Conservation (phyloP, 495 filamentous ascomycete genomes). For the Penicillium samsonianum region DNA sequence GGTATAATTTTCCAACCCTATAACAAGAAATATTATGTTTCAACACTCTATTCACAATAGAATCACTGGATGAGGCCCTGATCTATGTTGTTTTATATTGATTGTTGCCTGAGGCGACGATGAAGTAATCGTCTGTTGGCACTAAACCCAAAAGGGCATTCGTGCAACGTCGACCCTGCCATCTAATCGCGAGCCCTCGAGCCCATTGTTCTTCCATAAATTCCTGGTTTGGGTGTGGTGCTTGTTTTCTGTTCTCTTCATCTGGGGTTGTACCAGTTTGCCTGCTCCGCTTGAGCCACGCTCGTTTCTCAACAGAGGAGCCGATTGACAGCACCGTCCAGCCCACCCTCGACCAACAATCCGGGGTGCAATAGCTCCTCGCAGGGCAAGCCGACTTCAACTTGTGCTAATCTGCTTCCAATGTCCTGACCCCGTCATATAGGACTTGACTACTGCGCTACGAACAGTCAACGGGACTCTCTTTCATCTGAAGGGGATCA, state of each 20-base stretch:
- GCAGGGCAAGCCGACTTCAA: constrained; percentile 3
- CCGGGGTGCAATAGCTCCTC: constrained; percentile 8
- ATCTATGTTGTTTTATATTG: neutral
- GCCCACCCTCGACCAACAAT: constrained; percentile 7
- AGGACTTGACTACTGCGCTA: constrained; percentile 8
- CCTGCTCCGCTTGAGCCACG: constrained; percentile 13
- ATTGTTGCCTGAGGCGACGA: constrained; percentile 7
- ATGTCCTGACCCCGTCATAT: constrained; percentile 15
- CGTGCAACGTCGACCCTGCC: constrained; percentile 21
- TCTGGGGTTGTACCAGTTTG: constrained; percentile 10
- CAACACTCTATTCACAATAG: no score
- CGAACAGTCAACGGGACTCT: neutral
- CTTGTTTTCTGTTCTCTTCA: constrained; percentile 12
- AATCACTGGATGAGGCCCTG: no score
- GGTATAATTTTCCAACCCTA: no score
- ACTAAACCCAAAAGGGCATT: constrained; percentile 11
- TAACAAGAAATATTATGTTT: no score
- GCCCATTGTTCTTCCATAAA: constrained; percentile 10
- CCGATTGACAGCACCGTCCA: constrained; percentile 3
- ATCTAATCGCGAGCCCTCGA: constrained; percentile 12
- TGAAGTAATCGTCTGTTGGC: constrained; percentile 12
- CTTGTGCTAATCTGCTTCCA: constrained; percentile 5
- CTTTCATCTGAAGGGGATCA: neutral
- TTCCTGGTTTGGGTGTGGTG: constrained; percentile 13
- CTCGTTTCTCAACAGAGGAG: constrained; percentile 13